These are phyloP conservation scores for Yamagishiella unicocca DNA, from an alignment of 139 green algal genomes.

Conservation along the genomic window DNA sequence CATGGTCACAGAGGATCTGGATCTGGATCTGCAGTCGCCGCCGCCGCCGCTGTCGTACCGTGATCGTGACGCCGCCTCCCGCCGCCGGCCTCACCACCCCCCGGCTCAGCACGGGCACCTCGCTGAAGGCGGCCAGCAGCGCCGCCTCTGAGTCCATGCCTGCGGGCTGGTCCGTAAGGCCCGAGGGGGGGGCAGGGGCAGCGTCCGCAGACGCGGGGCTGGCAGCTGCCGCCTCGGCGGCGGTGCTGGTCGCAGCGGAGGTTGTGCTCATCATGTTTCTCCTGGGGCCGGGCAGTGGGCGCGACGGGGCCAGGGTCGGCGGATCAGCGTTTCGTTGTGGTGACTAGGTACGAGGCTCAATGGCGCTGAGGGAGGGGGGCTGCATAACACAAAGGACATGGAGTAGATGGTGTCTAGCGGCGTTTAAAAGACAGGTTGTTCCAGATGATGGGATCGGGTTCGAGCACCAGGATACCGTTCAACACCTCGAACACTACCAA, in stretches of 20 bases:
- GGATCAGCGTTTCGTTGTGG: no score
- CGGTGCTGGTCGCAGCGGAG: not conserved
- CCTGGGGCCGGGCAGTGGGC: not conserved
- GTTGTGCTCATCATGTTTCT: not conserved
- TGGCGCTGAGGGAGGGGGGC: no score
- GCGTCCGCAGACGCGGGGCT: not conserved
- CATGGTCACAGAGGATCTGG: no score
- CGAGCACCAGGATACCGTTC: no score
- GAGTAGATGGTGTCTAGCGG: no score
- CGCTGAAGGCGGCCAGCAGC: constrained; percentile 23
- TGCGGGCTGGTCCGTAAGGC: not conserved
- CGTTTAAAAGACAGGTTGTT: no score
- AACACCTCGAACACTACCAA: no score
- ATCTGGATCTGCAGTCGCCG: no score
- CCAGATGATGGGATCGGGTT: no score
- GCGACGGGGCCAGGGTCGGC: no score
- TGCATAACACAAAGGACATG: no score
- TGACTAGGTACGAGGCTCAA: no score
- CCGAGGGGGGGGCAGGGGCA: not conserved
- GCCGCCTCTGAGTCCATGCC: constrained; percentile 25
- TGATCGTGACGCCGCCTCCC: constrained; percentile 15
- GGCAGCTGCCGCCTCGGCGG: not conserved
- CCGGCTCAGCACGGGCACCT: not conserved
- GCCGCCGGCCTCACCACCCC: constrained; percentile 11
- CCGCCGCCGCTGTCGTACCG: constrained; percentile 43